Conservation (phyloP, 352 stramenopile genomes). For the Phytophthora foliorum region DNA sequence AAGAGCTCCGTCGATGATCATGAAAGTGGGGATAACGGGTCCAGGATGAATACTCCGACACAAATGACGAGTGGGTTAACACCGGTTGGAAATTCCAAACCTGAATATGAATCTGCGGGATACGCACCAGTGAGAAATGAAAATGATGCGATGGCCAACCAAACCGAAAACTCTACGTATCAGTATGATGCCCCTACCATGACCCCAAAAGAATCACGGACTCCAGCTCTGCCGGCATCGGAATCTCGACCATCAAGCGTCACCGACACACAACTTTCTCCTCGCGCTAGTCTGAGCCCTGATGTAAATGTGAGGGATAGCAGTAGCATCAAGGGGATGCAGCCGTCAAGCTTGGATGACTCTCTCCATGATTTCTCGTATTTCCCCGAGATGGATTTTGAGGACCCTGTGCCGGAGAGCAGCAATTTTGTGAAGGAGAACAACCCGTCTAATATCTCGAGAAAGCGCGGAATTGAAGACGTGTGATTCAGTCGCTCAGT, state of each 20-base stretch:
- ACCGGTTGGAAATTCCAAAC: constrained; percentile 9
- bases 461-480: constrained; percentile 75
- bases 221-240: constrained; percentile 7
- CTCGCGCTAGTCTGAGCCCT: constrained; percentile 19
- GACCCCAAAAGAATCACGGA: constrained; percentile 15
- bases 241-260: constrained; percentile 25
- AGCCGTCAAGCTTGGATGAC: constrained; percentile 53
- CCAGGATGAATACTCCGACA: constrained; percentile 12
- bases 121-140: constrained; percentile 6
- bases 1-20: constrained; percentile 5
- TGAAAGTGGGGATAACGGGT: not conserved
- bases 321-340: constrained; percentile 30
- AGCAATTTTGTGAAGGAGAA: constrained; percentile 77
- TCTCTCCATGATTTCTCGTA: constrained; percentile 80
- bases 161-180: constrained; percentile 9
- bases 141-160: constrained; percentile 4
- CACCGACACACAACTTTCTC: constrained; percentile 24
- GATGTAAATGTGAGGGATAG: constrained; percentile 10
- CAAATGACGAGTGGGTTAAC: constrained; percentile 26
- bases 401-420: constrained; percentile 69
- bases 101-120: constrained; percentile 2
- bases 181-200: constrained; percentile 21
- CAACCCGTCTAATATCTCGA: constrained; percentile 52
- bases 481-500: constrained; percentile 44
- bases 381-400: constrained; percentile 81